A percentile compares a stretch with the other conserved stretches of the same genome.
These are phyloP conservation scores for Erodium moschatum DNA, from an alignment of 441 rosid genomes.

Conservation along the genomic window DNA sequence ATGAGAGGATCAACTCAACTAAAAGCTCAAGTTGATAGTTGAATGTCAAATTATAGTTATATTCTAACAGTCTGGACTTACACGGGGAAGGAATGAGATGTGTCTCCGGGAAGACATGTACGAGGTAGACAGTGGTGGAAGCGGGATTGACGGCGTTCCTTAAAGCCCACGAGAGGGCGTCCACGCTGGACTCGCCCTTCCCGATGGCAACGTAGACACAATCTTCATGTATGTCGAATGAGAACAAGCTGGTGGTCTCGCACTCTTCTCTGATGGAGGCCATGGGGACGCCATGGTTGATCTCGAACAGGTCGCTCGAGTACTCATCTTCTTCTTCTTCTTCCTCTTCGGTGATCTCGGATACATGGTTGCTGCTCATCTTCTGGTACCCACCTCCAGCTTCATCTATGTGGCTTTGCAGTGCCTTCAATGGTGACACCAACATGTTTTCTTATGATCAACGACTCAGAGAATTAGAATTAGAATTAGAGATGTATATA, in stretches of 20 bases:
- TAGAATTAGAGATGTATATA: too few relatives aligned
- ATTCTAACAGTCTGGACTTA: background rate
- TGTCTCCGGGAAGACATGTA: background rate
- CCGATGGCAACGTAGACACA: background rate
- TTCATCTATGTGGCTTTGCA: background rate
- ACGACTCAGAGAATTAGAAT: background rate
- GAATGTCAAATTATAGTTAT: too few relatives aligned
- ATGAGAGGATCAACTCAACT: too few relatives aligned
- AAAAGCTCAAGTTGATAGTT: too few relatives aligned
- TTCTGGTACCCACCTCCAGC: background rate
- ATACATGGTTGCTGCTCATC: background rate
- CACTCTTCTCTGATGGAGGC: background rate
- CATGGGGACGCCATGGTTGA: background rate
- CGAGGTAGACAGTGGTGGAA: background rate
- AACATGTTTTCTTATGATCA: background rate
- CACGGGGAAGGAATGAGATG: background rate
- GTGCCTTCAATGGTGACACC: background rate
- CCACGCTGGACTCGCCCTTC: background rate
- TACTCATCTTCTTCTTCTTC: background rate
- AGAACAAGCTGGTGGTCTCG: background rate
- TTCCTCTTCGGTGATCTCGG: too few relatives aligned
- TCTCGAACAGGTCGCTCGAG: background rate
- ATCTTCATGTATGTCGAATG: background rate
- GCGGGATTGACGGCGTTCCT: background rate
- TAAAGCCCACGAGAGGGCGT: background rate